phyloP scores from a whole-genome alignment of 2,329 filamentous ascomycete species.

The Epichloe bromicola region DNA sequence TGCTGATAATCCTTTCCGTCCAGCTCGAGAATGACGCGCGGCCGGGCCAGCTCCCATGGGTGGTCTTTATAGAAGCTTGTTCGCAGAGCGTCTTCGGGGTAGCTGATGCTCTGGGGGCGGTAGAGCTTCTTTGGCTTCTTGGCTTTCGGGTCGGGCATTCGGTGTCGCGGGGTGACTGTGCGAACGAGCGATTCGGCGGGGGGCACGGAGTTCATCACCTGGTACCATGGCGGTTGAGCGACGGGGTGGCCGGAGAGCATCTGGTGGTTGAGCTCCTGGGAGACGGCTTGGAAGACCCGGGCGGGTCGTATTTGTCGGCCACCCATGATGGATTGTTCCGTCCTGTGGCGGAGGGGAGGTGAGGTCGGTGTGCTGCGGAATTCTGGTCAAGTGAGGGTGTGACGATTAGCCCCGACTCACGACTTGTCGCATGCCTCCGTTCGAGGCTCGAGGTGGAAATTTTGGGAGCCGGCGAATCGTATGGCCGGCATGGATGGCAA shows the following conservation, averaged over 20 bases:
- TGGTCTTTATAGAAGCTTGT: slow-evolving; percentile 82
- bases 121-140: slow-evolving; percentile 60
- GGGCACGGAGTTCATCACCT: slow-evolving; percentile 40
- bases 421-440: slow-evolving; percentile 1
- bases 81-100: slow-evolving; percentile 74
- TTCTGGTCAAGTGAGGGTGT: neutral
- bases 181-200: slow-evolving; percentile 46
- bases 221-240: slow-evolving; percentile 34
- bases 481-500: slow-evolving; percentile 5
- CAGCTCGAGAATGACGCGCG: slow-evolving; percentile 70
- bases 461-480: slow-evolving; percentile 13
- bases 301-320: slow-evolving; percentile 33
- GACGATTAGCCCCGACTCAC: neutral
- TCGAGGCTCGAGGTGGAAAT: slow-evolving; percentile 4
- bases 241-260: slow-evolving; percentile 21
- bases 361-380: neutral
- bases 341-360: neutral
- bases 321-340: slow-evolving; percentile 19
- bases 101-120: slow-evolving; percentile 62
- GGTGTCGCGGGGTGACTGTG: slow-evolving; percentile 36
- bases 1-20: slow-evolving; percentile 68
- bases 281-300: slow-evolving; percentile 33
- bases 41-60: slow-evolving; percentile 91
- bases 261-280: slow-evolving; percentile 29
- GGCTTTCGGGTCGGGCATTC: slow-evolving; percentile 25